These are phyloP conservation scores for Blastosporella zonata DNA, from an alignment of 1,284 basidiomycete species.

Conservation along the genomic window DNA sequence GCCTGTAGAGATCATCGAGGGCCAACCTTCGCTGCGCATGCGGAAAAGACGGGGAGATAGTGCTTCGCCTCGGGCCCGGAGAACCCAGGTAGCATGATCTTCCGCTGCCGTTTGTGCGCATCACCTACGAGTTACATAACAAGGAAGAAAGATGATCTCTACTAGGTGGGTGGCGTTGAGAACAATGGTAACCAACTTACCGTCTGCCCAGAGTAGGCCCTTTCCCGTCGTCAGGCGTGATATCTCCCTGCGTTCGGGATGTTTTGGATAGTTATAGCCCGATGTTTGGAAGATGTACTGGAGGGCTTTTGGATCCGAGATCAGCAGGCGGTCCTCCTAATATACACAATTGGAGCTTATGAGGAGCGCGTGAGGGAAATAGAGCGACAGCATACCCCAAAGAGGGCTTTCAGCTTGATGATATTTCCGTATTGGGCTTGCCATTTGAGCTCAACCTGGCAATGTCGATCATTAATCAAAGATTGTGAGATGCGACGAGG, in stretches of 20 bases:
- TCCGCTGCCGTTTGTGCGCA: conserved; percentile 34
- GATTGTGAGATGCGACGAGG: background rate
- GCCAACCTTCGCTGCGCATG: conserved; percentile 31
- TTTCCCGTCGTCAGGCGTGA: conserved; percentile 29
- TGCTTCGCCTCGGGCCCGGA: conserved; percentile 30
- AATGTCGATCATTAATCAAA: background rate
- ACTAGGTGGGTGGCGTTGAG: background rate
- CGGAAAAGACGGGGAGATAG: conserved; percentile 33
- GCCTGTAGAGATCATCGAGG: conserved; percentile 3
- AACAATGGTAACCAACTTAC: conserved; percentile 15
- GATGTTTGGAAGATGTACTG: conserved; percentile 42
- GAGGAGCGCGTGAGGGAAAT: background rate
- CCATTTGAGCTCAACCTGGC: conserved; percentile 36
- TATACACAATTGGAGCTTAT: background rate
- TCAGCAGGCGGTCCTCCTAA: conserved; percentile 38
- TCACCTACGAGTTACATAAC: conserved; percentile 23
- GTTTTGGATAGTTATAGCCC: conserved; percentile 36
- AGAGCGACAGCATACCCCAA: conserved; percentile 29
- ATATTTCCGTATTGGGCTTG: conserved; percentile 34
- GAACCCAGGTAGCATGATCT: conserved; percentile 37
- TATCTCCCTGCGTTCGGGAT: conserved; percentile 29
- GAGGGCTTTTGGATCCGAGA: conserved; percentile 41
- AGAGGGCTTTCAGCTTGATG: conserved; percentile 32
- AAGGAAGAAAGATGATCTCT: background rate
- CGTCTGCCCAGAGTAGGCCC: conserved; percentile 30